Evolutionary conservation across 257 asterid species (phyloP), one percentile per base, ranked within the genome.

Genomic region (Rehmannia glutinosa): DNA sequence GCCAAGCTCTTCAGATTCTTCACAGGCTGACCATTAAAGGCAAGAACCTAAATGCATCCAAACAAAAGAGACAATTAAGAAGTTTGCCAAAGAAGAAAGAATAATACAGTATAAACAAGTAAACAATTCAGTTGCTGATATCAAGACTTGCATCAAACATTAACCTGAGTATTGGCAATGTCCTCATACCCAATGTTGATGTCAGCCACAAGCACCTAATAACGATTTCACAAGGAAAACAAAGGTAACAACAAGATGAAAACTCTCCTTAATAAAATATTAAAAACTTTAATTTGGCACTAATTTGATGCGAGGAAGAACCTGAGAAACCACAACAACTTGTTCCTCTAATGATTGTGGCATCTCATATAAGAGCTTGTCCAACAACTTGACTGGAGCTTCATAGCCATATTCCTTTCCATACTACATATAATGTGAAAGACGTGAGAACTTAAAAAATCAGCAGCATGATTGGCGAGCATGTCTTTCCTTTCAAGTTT

Each of bases 251-350:
- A 62, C 38, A 41, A 52, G 25, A 24, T 30, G 69, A 51, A 64
- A 74, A 49, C 43, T 3, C 70, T 56, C 15, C 30, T 30, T 28
- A 23, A 28, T 13, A 6, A 23, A 61, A 62, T 56, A 59, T 32
- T 38, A 6, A 59, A 62, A 35, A n/a, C 38, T n/a, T n/a, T n/a
- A n/a, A n/a, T n/a, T n/a, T n/a, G n/a, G n/a, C n/a, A n/a, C n/a
- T n/a, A n/a, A n/a, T n/a, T 33, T 25, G 59, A 16, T 56, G 52
- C 27, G 41, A 47, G 69, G 43, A 63, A 23, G 53, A 70, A 92
- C 98, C 97, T 92, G 97, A 77, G 98, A 87, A 81, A 92, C 84
- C 20, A 92, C 98, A 61, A 92, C 98, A 35, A 92, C 82, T 77
- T 92, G 96, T 73, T 90, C 96, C 20, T 90, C 96, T 1, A 78